Evolutionary conservation across 768 basidiomycete species (phyloP), one percentile per base, ranked within the genome.

Genomic region (Leucocoprinus sp.): DNA sequence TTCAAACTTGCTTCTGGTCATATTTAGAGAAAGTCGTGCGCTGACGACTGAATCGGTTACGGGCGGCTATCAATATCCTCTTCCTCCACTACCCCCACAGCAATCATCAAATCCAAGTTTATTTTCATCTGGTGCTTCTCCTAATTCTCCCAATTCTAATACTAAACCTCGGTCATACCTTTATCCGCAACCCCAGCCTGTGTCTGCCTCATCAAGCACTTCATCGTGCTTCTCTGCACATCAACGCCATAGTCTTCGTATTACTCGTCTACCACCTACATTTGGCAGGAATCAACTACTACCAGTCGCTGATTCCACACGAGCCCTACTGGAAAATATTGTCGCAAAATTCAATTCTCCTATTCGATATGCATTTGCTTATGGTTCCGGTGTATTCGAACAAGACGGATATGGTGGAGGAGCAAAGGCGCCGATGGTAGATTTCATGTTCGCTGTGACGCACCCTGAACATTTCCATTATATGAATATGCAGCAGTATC

Each of bases 291-390:
- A 92, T 60, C 89, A 92, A 62, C 70, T 90, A 4, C 70, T 92
- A 0, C 75, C 83, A 0, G 89, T 92, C 6, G 72, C 86, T 9
- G 81, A 82, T 58, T 80, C 84, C 19, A 91, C 84, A 2, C 77
- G 89, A 3, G 81, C 84, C 2, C 67, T 91, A 19, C 73, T 95
- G 12, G 87, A 93, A 57, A 70, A 74, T 49, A 82, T 97, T 46
- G 82, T 96, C 26, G 67, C 69, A 11, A 72, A 78, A 38, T 95
- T 97, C 56, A 75, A 90, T 33, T 89, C 90, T 0, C 93, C 93
- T 8, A 87, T 97, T 39, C 82, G 93, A 17, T 98, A 95, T 69
- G 96, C 93, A 0, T 93, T 97, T 58, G 96, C 96, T 0, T 99
- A 98, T 59, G 96, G 96, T 9, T 91, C 86, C 2, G 96, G 95